phyloP scores from a whole-genome alignment of 2,329 filamentous ascomycete species.

The Plectosphaerella cucumerina region DNA sequence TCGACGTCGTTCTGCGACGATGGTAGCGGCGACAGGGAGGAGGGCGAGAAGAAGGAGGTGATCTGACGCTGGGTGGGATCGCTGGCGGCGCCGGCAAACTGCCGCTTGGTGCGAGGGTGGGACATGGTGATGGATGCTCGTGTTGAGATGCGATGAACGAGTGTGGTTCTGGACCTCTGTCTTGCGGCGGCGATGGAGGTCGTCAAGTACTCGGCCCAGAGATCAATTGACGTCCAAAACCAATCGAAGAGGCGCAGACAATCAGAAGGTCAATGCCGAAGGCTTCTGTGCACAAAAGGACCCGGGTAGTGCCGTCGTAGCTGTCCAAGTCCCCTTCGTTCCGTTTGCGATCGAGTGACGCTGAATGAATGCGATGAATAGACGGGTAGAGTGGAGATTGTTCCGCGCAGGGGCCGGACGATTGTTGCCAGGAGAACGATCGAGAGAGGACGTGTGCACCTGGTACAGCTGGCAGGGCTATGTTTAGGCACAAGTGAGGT shows the following conservation, averaged over 20 bases:
- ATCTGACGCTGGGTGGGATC: slow-evolving; percentile 59
- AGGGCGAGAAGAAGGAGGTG: slow-evolving; percentile 54
- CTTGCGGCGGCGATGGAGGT: background rate
- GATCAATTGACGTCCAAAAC: too few species aligned
- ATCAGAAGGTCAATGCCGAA: too few species aligned
- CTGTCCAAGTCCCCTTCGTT: too few species aligned
- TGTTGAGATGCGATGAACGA: too few species aligned
- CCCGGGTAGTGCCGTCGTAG: background rate
- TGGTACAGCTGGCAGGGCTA: slow-evolving; percentile 2
- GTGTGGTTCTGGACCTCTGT: background rate
- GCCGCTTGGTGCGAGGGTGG: slow-evolving; percentile 53
- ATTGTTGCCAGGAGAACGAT: background rate
- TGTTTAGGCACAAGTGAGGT: slow-evolving; percentile 1
- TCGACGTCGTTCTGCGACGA: slow-evolving; percentile 32
- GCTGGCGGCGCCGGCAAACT: slow-evolving; percentile 55
- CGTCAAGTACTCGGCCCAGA: too few species aligned
- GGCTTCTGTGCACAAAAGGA: too few species aligned
- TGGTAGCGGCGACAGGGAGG: slow-evolving; percentile 10
- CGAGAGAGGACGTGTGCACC: slow-evolving; percentile 5
- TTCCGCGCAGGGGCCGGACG: slow-evolving; percentile 1
- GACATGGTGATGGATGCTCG: slow-evolving; percentile 37
- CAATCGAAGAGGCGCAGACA: too few species aligned
- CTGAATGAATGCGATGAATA: slow-evolving; percentile 1
- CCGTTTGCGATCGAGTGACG: background rate
- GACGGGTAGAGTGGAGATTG: slow-evolving; percentile 13